These are phyloP conservation scores for Vanilla planifolia DNA, from an alignment of 106 monocot genomes.

Conservation along the genomic window DNA sequence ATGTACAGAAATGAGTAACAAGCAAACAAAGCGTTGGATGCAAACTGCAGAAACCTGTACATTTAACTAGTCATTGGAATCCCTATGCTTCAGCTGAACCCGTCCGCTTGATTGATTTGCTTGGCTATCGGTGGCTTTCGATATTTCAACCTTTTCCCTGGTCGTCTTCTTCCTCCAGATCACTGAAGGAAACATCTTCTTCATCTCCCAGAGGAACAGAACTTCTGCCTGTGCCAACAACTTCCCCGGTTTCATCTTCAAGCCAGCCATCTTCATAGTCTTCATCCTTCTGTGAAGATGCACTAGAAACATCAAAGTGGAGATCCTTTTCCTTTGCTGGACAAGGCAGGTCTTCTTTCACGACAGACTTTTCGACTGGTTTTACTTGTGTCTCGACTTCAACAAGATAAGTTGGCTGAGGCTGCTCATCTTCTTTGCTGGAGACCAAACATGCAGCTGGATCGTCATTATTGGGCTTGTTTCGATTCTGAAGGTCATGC, in stretches of 20 bases:
- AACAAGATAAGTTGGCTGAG: background rate
- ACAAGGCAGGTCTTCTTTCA: slow-evolving; percentile 14
- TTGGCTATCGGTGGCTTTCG: background rate
- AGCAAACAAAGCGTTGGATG: too few relatives aligned
- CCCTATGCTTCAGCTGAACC: slow-evolving; percentile 8
- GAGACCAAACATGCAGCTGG: background rate
- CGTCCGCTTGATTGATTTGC: slow-evolving; percentile 11
- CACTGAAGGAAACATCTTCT: slow-evolving; percentile 40
- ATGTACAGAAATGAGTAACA: background rate
- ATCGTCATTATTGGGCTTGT: background rate
- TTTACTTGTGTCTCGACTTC: slow-evolving; percentile 20
- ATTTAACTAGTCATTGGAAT: slow-evolving; percentile 12
- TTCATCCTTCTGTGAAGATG: background rate
- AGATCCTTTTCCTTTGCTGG: slow-evolving; percentile 13
- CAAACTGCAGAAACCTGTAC: background rate
- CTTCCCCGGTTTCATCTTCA: slow-evolving; percentile 15
- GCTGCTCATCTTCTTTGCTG: background rate
- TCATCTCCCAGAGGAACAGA: slow-evolving; percentile 16
- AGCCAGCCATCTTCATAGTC: slow-evolving; percentile 23
- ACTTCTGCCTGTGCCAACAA: background rate
- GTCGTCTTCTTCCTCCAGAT: slow-evolving; percentile 33
- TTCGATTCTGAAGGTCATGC: slow-evolving; percentile 15
- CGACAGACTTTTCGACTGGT: slow-evolving; percentile 26
- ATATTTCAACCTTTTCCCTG: background rate
- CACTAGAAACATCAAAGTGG: background rate